Evolutionary conservation across 1,284 basidiomycete species (phyloP), one percentile per base, ranked within the genome.

Genomic region (Mycosarcoma mackinlayi): DNA sequence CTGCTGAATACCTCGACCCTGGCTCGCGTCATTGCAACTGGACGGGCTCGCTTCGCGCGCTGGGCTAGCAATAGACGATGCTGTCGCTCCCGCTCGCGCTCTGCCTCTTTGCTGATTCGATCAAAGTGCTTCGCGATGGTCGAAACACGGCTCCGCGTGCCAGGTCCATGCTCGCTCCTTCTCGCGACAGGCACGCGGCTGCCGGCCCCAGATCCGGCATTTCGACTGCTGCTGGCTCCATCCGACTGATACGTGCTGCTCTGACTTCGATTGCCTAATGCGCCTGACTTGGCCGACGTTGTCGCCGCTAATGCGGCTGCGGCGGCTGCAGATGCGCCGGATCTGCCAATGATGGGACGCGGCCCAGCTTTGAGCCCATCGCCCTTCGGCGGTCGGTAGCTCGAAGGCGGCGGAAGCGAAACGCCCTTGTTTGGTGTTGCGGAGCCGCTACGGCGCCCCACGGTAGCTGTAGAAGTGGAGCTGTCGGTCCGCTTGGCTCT

Each of bases 1-100:
- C 92, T 96, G 70, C 92, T 90, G 42, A 97, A 88, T 34, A 98
- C 89, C 79, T 94, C 90, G 0, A 98, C 92, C 62, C 90, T 93
- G 7, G 93, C 93, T 52, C 90, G 88, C 4, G 94, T 91, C 30
- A 90, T 90, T 7, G 91, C 91, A 8, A 98, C 93, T 2, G 96
- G 95, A 34, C 95, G 89, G n/a, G 93, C 92, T 39, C 92, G 88
- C 45, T 65, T 68, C 10, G 65, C 65, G 0, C 65, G 47, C 24
- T 68, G 70, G 14, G 65, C 64, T 23, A 73, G 47, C 47, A 73
- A 23, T 14, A 86, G 76, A n/a, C 84, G 82, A 52, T 84, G 84
- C 52, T 85, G 84, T 27, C 72, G 37, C 51, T 79, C 73, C 4
- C 85, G 78, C 48, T 87, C 86, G 10, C 85, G 80, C 59, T 87